A percentile compares a stretch with the other conserved stretches of the same genome.
phyloP scores from a whole-genome alignment of 164 flowering plant species.

The Euptelea pleiosperma region DNA sequence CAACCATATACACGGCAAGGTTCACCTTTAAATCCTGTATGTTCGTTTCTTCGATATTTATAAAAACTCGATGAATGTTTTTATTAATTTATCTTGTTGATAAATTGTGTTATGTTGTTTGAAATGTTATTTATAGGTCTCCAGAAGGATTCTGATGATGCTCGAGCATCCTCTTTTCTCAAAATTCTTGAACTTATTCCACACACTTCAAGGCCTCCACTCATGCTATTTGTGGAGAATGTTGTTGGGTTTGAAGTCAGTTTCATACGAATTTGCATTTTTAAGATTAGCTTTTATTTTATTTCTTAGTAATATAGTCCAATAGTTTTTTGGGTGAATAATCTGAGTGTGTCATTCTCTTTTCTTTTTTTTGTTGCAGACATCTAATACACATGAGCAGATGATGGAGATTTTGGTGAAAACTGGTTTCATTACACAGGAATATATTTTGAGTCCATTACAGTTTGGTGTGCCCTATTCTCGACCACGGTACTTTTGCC shows the following conservation, averaged over 20 bases:
- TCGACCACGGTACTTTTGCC: slow-evolving; percentile 93
- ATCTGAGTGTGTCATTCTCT: background rate
- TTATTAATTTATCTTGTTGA: background rate
- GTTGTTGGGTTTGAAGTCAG: slow-evolving; percentile 98
- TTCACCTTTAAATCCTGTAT: slow-evolving; percentile 17
- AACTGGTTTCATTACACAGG: slow-evolving; percentile 61
- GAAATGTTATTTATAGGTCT: slow-evolving; percentile 48
- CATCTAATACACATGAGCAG: slow-evolving; percentile 73
- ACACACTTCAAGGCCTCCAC: slow-evolving; percentile 50
- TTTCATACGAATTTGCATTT: background rate
- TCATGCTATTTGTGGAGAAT: slow-evolving; percentile 85
- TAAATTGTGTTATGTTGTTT: background rate
- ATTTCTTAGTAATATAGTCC: background rate
- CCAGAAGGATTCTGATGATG: slow-evolving; percentile 87
- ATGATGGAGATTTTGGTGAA: slow-evolving; percentile 62
- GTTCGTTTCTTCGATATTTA: background rate
- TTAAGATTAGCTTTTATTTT: background rate
- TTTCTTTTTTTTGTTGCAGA: slow-evolving; percentile 39
- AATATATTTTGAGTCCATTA: slow-evolving; percentile 80
- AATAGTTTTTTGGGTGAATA: background rate
- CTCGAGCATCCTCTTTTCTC: slow-evolving; percentile 89
- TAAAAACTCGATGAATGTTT: background rate
- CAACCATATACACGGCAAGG: slow-evolving; percentile 99
- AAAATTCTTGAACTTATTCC: slow-evolving; percentile 78
- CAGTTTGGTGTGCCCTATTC: slow-evolving; percentile 98